A percentile compares a stretch with the other conserved stretches of the same genome.
These are phyloP conservation scores for Stropharia rugosoannulata DNA, from an alignment of 768 basidiomycete genomes.

Conservation along the genomic window DNA sequence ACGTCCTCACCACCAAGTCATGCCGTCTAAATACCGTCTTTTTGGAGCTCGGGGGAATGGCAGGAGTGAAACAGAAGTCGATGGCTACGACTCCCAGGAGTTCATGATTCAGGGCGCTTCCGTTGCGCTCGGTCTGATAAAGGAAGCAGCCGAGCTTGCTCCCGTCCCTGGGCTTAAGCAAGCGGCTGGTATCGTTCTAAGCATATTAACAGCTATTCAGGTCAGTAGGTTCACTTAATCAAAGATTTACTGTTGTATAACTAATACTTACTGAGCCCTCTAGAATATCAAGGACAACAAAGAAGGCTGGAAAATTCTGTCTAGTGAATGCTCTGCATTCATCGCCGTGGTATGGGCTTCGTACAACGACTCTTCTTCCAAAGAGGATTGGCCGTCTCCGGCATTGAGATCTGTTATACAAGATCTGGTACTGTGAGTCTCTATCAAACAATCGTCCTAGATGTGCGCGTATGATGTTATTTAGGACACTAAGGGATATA, in stretches of 20 bases:
- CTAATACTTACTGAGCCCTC: neutral
- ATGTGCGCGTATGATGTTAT: neutral
- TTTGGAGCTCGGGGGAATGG: neutral
- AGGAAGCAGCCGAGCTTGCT: constrained; percentile 7
- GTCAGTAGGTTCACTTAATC: neutral
- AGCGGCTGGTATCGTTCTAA: neutral
- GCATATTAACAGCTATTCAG: neutral
- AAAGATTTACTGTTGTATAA: neutral
- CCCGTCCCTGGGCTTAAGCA: constrained; percentile 3
- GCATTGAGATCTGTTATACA: neutral
- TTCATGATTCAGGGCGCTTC: neutral
- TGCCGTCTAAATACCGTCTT: neutral
- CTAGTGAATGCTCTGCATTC: constrained; percentile 1
- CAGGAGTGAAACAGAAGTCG: neutral
- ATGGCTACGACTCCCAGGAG: neutral
- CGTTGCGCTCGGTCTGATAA: constrained; percentile 1
- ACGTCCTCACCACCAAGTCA: neutral
- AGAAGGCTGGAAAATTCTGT: constrained; percentile 1
- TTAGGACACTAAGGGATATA: neutral
- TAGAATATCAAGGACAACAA: constrained; percentile 9
- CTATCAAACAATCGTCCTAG: neutral
- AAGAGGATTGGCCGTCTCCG: neutral
- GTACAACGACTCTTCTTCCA: neutral
- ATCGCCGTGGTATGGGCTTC: constrained; percentile 9
- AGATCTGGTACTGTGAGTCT: neutral